phyloP scores from a whole-genome alignment of 148 eudicot genomes.

The Cornus controversa region DNA sequence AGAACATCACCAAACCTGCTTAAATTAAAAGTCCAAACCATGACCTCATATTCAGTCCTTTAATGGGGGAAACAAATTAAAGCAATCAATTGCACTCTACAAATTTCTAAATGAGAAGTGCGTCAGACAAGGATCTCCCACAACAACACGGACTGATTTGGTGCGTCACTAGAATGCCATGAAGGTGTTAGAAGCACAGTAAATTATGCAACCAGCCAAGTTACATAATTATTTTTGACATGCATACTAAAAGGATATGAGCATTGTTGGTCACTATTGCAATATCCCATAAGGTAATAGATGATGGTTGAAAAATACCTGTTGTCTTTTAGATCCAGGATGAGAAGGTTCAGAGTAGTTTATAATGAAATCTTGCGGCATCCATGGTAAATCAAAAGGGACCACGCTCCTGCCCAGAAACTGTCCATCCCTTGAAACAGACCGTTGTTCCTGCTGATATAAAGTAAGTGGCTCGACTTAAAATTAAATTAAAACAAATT shows the following conservation, averaged over 20 bases:
- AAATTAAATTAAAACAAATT: neutral
- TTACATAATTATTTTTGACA: too few relatives aligned
- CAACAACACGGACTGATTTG: neutral
- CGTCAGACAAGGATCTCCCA: neutral
- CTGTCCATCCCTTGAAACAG: slow-evolving; percentile 57
- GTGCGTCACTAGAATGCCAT: neutral
- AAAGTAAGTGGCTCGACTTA: neutral
- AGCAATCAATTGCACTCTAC: neutral
- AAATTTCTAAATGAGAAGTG: too few relatives aligned
- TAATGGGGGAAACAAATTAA: neutral
- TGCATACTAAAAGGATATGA: neutral
- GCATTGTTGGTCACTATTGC: neutral
- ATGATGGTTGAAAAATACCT: slow-evolving; percentile 37
- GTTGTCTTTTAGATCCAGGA: slow-evolving; percentile 54
- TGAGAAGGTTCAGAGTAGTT: slow-evolving; percentile 44
- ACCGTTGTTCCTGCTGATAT: slow-evolving; percentile 50
- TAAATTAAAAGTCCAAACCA: slow-evolving; percentile 5
- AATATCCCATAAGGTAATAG: neutral
- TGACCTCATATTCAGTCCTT: slow-evolving; percentile 2
- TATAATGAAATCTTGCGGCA: slow-evolving; percentile 41
- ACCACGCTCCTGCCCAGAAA: slow-evolving; percentile 37
- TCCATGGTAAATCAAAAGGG: slow-evolving; percentile 54
- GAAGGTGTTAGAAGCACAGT: neutral
- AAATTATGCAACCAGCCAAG: neutral
- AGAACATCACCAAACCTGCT: neutral